A percentile compares a stretch with the other conserved stretches of the same genome.
Conservation (phyloP, 192 early-diverging fungal species). For the Dimargaris xerosporica region DNA sequence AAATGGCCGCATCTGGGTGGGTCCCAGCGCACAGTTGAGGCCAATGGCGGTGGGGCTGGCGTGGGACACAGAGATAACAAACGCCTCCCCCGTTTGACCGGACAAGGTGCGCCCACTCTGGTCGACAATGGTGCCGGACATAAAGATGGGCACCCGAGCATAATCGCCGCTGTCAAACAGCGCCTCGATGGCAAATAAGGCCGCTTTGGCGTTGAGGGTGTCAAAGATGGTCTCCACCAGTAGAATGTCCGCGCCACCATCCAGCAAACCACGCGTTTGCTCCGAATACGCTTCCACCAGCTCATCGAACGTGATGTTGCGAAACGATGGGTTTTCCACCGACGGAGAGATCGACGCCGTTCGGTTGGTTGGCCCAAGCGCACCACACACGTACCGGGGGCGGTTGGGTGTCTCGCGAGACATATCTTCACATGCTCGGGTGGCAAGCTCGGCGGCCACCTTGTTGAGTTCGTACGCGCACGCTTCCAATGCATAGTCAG, state of each 20-base stretch:
- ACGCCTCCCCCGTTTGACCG: conserved; percentile 94
- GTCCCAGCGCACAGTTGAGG: conserved; percentile 76
- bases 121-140: conserved; percentile 93
- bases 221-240: conserved; percentile 97
- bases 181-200: conserved; percentile 78
- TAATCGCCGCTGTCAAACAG: conserved; percentile 71
- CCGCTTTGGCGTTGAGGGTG: conserved; percentile 95
- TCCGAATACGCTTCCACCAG: conserved; percentile 81
- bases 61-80: conserved; percentile 72
- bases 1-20: conserved; percentile 91
- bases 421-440: conserved; percentile 66
- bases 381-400: conserved; percentile 84
- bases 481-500: conserved; percentile 76
- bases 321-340: conserved; percentile 87
- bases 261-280: conserved; percentile 79
- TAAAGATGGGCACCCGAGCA: conserved; percentile 47
- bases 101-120: conserved; percentile 89
- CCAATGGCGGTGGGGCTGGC: conserved; percentile 77
- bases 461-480: conserved; percentile 87
- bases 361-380: conserved; percentile 85
- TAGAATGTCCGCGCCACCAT: conserved; percentile 85
- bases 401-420: conserved; percentile 53
- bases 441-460: conserved; percentile 72
- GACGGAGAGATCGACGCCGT: conserved; percentile 94
- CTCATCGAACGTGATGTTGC: conserved; percentile 91